These are phyloP conservation scores for Schizophyllum commune DNA, from an alignment of 1,284 basidiomycete genomes.

Conservation along the genomic window DNA sequence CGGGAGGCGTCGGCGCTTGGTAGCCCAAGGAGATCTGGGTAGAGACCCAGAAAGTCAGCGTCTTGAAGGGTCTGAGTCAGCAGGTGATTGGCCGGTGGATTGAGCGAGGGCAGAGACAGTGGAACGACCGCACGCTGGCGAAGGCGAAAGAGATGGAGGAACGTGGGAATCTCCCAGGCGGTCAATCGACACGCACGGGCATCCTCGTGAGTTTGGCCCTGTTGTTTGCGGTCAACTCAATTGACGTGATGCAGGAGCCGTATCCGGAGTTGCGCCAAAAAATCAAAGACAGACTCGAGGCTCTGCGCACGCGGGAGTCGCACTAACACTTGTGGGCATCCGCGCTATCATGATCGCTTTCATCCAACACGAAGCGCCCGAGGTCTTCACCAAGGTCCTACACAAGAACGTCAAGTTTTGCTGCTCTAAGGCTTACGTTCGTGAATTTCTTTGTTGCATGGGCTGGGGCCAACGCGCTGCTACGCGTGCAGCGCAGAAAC, in stretches of 20 bases:
- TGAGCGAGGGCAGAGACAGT: background rate
- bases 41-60: background rate
- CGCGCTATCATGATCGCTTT: slow-evolving; percentile 19
- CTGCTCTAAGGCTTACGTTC: slow-evolving; percentile 20
- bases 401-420: slow-evolving; percentile 18
- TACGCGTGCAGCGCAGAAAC: slow-evolving; percentile 21
- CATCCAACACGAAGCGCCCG: slow-evolving; percentile 12
- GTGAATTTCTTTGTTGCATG: slow-evolving; percentile 16
- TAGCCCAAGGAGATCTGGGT: background rate
- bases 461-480: slow-evolving; percentile 17
- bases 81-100: background rate
- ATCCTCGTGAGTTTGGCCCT: background rate
- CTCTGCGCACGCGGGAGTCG: slow-evolving; percentile 11
- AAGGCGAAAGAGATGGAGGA: background rate
- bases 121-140: background rate
- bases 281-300: slow-evolving; percentile 13
- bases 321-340: slow-evolving; percentile 16
- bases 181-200: background rate
- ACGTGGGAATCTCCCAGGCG: background rate
- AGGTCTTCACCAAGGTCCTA: slow-evolving; percentile 13
- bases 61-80: background rate
- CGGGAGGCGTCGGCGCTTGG: background rate
- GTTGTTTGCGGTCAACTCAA: background rate
- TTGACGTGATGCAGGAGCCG: slow-evolving; percentile 1
- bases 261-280: slow-evolving; percentile 16